These are phyloP conservation scores for Ashbya aceris DNA, from an alignment of 1,139 yeast genomes.

Conservation along the genomic window DNA sequence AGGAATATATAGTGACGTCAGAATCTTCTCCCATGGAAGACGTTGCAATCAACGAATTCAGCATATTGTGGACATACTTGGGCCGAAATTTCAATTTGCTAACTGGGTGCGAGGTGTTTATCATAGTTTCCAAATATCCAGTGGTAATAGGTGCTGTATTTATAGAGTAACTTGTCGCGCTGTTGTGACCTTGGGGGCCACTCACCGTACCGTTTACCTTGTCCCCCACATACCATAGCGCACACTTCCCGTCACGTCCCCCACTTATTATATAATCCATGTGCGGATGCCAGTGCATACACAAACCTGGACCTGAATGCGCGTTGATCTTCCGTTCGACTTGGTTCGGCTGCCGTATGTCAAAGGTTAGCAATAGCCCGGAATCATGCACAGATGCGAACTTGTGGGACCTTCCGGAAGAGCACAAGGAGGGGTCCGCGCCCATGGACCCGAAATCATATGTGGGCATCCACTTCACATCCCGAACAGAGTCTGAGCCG, in stretches of 20 bases:
- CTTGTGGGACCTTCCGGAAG: slow-evolving; percentile 32
- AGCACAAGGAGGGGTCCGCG: slow-evolving; percentile 3
- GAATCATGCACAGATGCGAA: slow-evolving; percentile 79
- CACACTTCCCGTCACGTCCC: slow-evolving; percentile 63
- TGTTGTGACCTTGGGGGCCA: slow-evolving; percentile 22
- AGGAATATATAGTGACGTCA: slow-evolving; percentile 61
- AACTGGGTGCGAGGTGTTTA: slow-evolving; percentile 58
- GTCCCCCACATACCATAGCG: slow-evolving; percentile 31
- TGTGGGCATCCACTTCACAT: slow-evolving; percentile 29
- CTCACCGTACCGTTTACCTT: slow-evolving; percentile 4
- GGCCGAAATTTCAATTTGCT: slow-evolving; percentile 48
- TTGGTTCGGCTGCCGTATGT: slow-evolving; percentile 48
- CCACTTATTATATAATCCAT: slow-evolving; percentile 80
- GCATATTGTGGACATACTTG: slow-evolving; percentile 33
- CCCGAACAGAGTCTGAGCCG: slow-evolving; percentile 38
- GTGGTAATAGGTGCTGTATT: slow-evolving; percentile 24
- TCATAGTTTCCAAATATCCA: slow-evolving; percentile 57
- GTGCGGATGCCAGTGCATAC: slow-evolving; percentile 83
- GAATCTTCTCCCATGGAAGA: slow-evolving; percentile 73
- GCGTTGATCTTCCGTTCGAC: slow-evolving; percentile 75
- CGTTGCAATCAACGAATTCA: slow-evolving; percentile 60
- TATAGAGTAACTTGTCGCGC: slow-evolving; percentile 11
- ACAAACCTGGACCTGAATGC: slow-evolving; percentile 85
- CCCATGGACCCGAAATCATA: slow-evolving; percentile 15
- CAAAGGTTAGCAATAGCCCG: slow-evolving; percentile 82